Percentiles rank a stretch among this genome's conserved stretches.
Conservation (phyloP, 108 stramenopile genomes). For the Cyclotella atomus region DNA sequence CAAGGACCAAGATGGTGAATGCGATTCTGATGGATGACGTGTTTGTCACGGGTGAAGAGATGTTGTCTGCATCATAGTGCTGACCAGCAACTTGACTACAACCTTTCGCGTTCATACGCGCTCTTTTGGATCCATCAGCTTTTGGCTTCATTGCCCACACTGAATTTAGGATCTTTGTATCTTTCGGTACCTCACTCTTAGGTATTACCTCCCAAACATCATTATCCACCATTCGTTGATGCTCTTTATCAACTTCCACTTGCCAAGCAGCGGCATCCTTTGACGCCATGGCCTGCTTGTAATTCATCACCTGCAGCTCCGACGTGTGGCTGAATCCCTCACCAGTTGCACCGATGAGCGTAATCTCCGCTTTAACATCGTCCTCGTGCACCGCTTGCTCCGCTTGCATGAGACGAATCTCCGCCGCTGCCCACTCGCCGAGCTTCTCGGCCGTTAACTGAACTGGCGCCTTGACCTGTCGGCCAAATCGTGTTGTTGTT, state of each 20-base stretch:
- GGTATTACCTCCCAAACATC: constrained; percentile 22
- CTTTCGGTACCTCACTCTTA: constrained; percentile 25
- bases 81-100: neutral
- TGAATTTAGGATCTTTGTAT: constrained; percentile 28
- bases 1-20: neutral
- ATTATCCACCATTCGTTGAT: constrained; percentile 33
- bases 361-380: too few species aligned
- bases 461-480: too few species aligned
- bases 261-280: constrained; percentile 38
- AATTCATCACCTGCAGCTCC: constrained; percentile 54
- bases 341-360: constrained; percentile 17
- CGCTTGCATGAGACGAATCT: too few species aligned
- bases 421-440: too few species aligned
- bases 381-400: too few species aligned
- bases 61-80: neutral
- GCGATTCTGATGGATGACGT: neutral
- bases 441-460: too few species aligned
- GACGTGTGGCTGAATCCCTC: constrained; percentile 43
- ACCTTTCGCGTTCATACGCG: neutral
- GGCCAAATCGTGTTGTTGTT: too few species aligned
- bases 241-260: constrained; percentile 45
- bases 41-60: constrained; percentile 1
- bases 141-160: constrained; percentile 66
- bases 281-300: constrained; percentile 42
- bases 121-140: constrained; percentile 40